Percentiles rank a stretch among this genome's conserved stretches.
Conservation (phyloP, 2,329 filamentous ascomycete species). For the Magnaporthiopsis poae region DNA sequence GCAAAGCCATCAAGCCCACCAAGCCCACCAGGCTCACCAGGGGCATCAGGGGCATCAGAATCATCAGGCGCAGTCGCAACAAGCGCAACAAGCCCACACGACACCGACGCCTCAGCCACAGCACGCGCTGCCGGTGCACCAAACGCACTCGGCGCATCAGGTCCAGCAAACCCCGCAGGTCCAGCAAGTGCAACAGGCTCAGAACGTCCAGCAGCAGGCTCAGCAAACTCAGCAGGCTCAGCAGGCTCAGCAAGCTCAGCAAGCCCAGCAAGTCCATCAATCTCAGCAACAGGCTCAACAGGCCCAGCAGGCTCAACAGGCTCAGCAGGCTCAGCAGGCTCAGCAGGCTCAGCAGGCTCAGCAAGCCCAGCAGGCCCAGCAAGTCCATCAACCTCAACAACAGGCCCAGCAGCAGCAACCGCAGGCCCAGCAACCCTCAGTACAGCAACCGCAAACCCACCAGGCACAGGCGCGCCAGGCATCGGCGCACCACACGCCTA, state of each 20-base stretch:
- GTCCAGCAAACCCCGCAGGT: slow-evolving; percentile 14
- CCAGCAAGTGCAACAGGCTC: slow-evolving; percentile 23
- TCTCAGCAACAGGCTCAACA: slow-evolving; percentile 17
- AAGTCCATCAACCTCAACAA: slow-evolving; percentile 19
- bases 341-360: slow-evolving; percentile 19
- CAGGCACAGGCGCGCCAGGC: slow-evolving; percentile 19
- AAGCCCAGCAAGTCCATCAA: slow-evolving; percentile 23
- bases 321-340: slow-evolving; percentile 17
- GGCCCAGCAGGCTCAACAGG: slow-evolving; percentile 3
- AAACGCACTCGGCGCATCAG: slow-evolving; percentile 3
- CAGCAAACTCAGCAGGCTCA: slow-evolving; percentile 21
- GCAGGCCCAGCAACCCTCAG: slow-evolving; percentile 17
- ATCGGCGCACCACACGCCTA: slow-evolving; percentile 9
- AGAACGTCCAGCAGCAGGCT: slow-evolving; percentile 13
- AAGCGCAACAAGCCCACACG: slow-evolving; percentile 22
- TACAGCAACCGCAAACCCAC: slow-evolving; percentile 18
- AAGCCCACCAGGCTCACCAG: slow-evolving; percentile 18
- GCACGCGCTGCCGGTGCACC: slow-evolving; percentile 15
- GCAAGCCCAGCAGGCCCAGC: slow-evolving; percentile 10
- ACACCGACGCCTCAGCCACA: slow-evolving; percentile 18
- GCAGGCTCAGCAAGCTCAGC: slow-evolving; percentile 24
- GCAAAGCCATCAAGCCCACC: slow-evolving; percentile 19
- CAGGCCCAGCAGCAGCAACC: slow-evolving; percentile 15
- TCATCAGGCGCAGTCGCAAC: slow-evolving; percentile 24
- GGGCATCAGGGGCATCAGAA: slow-evolving; percentile 25